Conservation (phyloP, 768 basidiomycete species). For the Tubosaeta brunneosetosa region DNA sequence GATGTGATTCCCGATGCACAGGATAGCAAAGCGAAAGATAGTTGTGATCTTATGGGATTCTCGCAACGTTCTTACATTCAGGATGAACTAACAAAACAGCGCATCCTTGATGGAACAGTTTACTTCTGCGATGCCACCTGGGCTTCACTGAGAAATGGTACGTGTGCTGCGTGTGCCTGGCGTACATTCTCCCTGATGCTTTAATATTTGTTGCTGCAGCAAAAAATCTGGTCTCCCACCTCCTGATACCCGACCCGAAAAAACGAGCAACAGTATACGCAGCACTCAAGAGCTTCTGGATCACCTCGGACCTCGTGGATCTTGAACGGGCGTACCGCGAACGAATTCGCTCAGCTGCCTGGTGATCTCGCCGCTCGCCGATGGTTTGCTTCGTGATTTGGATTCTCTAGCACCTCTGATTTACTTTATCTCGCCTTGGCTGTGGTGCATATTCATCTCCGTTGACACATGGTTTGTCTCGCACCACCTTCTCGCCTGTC, state of each 20-base stretch:
- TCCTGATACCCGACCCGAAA: conserved; percentile 55
- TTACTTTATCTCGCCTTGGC: background rate
- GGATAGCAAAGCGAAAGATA: conserved; percentile 30
- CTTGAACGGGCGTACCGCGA: conserved; percentile 58
- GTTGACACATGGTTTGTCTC: background rate
- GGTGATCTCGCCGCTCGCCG: conserved; percentile 3
- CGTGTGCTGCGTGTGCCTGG: conserved; percentile 11
- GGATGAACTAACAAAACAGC: conserved; percentile 62
- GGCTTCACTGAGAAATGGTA: conserved; percentile 57
- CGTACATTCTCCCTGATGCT: background rate
- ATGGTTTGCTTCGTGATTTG: background rate
- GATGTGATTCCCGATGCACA: conserved; percentile 3
- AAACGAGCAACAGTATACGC: conserved; percentile 58
- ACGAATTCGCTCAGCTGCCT: conserved; percentile 36
- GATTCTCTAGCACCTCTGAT: background rate
- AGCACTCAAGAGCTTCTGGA: conserved; percentile 66
- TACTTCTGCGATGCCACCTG: conserved; percentile 55
- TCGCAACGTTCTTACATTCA: conserved; percentile 36
- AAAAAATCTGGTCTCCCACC: conserved; percentile 49
- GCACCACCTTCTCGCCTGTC: background rate
- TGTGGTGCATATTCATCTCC: background rate
- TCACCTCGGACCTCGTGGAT: conserved; percentile 54
- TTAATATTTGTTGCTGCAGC: conserved; percentile 33
- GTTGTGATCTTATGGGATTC: conserved; percentile 27
- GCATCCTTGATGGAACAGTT: conserved; percentile 61